Conservation (phyloP, 2,329 filamentous ascomycete species). For the Didymella pinodella region DNA sequence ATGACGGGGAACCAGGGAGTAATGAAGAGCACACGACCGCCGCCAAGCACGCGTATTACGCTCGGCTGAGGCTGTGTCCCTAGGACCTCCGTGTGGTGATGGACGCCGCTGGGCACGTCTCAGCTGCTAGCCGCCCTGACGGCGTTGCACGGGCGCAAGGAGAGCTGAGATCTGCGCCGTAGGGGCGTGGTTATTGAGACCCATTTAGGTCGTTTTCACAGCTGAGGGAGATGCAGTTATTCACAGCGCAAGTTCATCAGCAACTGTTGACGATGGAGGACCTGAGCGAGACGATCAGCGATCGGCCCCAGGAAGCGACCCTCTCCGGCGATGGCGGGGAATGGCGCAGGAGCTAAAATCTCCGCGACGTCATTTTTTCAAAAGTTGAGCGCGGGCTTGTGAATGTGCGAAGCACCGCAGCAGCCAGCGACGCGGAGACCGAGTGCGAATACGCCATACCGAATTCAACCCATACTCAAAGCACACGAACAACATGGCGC, state of each 20-base stretch:
- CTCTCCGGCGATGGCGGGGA: conserved; percentile 12
- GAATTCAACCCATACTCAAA: neutral
- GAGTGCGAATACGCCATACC: conserved; percentile 12
- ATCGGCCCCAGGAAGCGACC: conserved; percentile 10
- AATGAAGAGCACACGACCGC: conserved; percentile 19
- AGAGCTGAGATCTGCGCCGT: conserved; percentile 11
- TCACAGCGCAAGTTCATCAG: neutral
- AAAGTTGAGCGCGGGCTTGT: conserved; percentile 6
- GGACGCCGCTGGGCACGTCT: conserved; percentile 19
- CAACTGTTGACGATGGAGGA: neutral
- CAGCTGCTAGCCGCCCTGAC: conserved; percentile 16
- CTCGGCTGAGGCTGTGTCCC: conserved; percentile 17
- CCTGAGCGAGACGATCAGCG: conserved; percentile 2
- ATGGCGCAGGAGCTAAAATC: conserved; percentile 9
- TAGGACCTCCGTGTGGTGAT: conserved; percentile 13
- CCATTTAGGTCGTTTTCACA: neutral
- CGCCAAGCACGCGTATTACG: conserved; percentile 18
- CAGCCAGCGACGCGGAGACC: conserved; percentile 4
- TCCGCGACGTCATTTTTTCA: conserved; percentile 30
- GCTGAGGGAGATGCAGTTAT: neutral
- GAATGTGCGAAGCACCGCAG: conserved; percentile 1
- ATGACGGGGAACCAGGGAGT: conserved; percentile 7
- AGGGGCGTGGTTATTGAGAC: neutral
- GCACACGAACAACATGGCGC: conserved; percentile 32
- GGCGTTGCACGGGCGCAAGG: conserved; percentile 12